These are phyloP conservation scores for Hygrophorus pudorinus DNA, from an alignment of 768 basidiomycete genomes.

Conservation along the genomic window DNA sequence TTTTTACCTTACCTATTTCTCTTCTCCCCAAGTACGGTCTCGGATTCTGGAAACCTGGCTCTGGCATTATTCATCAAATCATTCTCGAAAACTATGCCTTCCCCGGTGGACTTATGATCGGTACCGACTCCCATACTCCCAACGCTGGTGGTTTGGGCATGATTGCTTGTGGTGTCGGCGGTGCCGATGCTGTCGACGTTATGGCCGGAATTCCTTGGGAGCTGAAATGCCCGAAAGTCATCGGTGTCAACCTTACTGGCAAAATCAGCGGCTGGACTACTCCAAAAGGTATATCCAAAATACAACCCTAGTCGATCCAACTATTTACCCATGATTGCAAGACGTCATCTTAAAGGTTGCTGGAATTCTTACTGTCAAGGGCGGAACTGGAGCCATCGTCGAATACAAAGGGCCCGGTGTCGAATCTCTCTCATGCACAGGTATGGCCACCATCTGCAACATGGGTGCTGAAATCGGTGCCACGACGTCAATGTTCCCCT, in stretches of 20 bases:
- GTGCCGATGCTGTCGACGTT: slow-evolving; percentile 98
- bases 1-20: neutral
- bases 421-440: slow-evolving; percentile 92
- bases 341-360: slow-evolving; percentile 99
- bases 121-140: slow-evolving; percentile 98
- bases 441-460: slow-evolving; percentile 99
- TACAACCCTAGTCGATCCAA: neutral
- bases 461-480: slow-evolving; percentile 99
- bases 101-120: slow-evolving; percentile 99
- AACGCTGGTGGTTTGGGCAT: slow-evolving; percentile 99
- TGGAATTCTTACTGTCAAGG: slow-evolving; percentile 98
- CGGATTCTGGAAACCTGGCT: slow-evolving; percentile 99
- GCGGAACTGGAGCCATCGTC: slow-evolving; percentile 97
- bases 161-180: slow-evolving; percentile 99
- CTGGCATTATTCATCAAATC: slow-evolving; percentile 99
- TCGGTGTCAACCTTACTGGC: slow-evolving; percentile 93
- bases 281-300: slow-evolving; percentile 63
- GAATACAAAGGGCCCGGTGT: slow-evolving; percentile 96
- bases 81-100: slow-evolving; percentile 99
- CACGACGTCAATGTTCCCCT: slow-evolving; percentile 98
- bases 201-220: slow-evolving; percentile 99
- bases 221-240: slow-evolving; percentile 98
- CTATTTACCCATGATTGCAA: slow-evolving; percentile 19
- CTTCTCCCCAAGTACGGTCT: slow-evolving; percentile 81
- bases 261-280: slow-evolving; percentile 96